These are phyloP conservation scores for Mycosphaerella arachidis DNA, from an alignment of 2,329 filamentous ascomycete genomes.

Conservation along the genomic window DNA sequence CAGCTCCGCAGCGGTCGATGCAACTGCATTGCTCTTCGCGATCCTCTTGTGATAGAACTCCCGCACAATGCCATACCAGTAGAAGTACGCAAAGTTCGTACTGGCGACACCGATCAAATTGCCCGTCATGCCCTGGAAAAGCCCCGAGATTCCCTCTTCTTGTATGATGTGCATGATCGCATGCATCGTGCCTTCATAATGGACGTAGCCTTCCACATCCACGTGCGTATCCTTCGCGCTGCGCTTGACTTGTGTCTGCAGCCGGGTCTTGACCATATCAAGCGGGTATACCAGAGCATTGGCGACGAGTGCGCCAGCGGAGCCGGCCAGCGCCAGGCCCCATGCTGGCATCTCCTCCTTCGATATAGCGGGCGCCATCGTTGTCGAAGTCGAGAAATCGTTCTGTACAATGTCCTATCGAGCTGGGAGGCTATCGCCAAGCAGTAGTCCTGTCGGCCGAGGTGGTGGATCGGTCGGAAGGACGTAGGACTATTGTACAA, in stretches of 20 bases:
- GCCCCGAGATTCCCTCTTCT: conserved; percentile 72
- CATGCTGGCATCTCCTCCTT: conserved; percentile 69
- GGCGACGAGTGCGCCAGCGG: conserved; percentile 86
- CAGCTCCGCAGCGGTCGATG: conserved; percentile 77
- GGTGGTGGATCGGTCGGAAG: conserved; percentile 1
- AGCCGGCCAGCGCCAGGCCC: conserved; percentile 88
- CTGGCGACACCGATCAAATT: conserved; percentile 87
- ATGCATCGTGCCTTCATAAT: conserved; percentile 85
- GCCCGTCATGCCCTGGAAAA: conserved; percentile 86
- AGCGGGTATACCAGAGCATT: conserved; percentile 95
- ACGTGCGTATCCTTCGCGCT: conserved; percentile 37
- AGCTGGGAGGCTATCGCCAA: conserved; percentile 4
- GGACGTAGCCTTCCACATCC: conserved; percentile 52
- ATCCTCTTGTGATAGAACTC: conserved; percentile 64
- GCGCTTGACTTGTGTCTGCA: conserved; percentile 86
- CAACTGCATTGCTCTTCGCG: conserved; percentile 44
- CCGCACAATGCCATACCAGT: conserved; percentile 92
- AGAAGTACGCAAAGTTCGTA: conserved; percentile 99
- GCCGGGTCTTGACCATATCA: conserved; percentile 93
- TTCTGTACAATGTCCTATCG: background rate
- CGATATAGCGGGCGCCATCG: conserved; percentile 34
- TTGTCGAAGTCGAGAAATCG: background rate
- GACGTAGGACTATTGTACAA: background rate
- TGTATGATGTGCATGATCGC: conserved; percentile 79
- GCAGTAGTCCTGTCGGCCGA: conserved; percentile 5